Evolutionary conservation across 2,329 filamentous ascomycete species (phyloP).

Genomic region (Fusarium sp.): DNA sequence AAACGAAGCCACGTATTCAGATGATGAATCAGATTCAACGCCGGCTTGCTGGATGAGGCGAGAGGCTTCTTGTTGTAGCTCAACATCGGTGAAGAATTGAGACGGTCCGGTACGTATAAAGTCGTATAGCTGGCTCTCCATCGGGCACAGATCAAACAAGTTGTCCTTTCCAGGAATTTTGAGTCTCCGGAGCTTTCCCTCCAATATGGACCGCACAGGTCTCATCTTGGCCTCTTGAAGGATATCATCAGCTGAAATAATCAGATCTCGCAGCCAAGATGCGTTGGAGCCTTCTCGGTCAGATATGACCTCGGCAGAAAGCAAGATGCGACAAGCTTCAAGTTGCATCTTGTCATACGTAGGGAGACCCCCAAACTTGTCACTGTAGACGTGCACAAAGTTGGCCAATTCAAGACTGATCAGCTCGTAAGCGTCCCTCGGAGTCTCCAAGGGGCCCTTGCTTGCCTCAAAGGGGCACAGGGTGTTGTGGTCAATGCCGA

Average conservation of each 20-base stretch:
- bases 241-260: background rate
- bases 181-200: background rate
- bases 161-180: background rate
- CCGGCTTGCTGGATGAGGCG: background rate
- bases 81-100: background rate
- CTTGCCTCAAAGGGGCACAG: background rate
- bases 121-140: background rate
- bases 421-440: background rate
- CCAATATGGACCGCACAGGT: background rate
- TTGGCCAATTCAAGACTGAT: background rate
- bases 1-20: background rate
- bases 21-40: background rate
- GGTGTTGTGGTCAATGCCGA: background rate
- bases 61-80: background rate
- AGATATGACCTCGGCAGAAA: background rate
- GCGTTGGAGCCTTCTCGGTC: background rate
- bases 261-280: background rate
- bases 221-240: background rate
- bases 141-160: background rate
- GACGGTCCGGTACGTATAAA: background rate
- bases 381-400: background rate
- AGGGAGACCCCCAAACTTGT: background rate
- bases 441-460: background rate
- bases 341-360: slow-evolving; percentile 2
- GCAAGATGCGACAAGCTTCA: background rate